These are phyloP conservation scores for Cornus florida DNA, from an alignment of 148 eudicot genomes.

Conservation along the genomic window DNA sequence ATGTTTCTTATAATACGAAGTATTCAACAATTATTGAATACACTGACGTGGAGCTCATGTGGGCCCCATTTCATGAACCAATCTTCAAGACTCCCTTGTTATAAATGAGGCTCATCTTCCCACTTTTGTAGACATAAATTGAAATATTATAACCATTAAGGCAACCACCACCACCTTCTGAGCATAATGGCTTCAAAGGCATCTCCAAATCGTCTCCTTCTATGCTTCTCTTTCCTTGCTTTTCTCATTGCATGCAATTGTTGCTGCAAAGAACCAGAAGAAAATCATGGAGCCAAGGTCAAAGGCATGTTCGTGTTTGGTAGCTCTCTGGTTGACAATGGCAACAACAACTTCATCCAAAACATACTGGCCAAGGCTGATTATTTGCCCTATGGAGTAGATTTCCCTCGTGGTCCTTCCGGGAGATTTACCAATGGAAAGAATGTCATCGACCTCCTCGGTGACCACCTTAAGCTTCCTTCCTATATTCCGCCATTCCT, in stretches of 20 bases:
- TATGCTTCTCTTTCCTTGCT: constrained; percentile 12
- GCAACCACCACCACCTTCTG: no score
- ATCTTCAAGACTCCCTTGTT: no score
- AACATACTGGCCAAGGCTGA: constrained; percentile 27
- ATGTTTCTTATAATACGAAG: no score
- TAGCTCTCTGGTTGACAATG: constrained; percentile 51
- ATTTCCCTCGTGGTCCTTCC: constrained; percentile 40
- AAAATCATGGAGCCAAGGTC: background rate
- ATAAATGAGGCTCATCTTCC: no score
- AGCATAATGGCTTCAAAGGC: background rate
- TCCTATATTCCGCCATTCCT: constrained; percentile 33
- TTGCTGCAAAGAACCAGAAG: background rate
- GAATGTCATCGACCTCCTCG: constrained; percentile 38
- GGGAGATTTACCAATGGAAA: constrained; percentile 49
- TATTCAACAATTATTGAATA: no score
- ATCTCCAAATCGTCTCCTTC: background rate
- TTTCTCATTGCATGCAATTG: background rate
- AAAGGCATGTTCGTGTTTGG: constrained; percentile 50
- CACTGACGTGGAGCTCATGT: no score
- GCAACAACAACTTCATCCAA: constrained; percentile 40
- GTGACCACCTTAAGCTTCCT: constrained; percentile 30
- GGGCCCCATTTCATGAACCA: no score
- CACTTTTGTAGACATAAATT: no score
- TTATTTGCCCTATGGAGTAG: constrained; percentile 42
- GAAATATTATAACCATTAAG: no score